A percentile compares a stretch with the other conserved stretches of the same genome.
These are phyloP conservation scores for Monosporascus sp. DNA, from an alignment of 2,329 filamentous ascomycete genomes.

Conservation along the genomic window DNA sequence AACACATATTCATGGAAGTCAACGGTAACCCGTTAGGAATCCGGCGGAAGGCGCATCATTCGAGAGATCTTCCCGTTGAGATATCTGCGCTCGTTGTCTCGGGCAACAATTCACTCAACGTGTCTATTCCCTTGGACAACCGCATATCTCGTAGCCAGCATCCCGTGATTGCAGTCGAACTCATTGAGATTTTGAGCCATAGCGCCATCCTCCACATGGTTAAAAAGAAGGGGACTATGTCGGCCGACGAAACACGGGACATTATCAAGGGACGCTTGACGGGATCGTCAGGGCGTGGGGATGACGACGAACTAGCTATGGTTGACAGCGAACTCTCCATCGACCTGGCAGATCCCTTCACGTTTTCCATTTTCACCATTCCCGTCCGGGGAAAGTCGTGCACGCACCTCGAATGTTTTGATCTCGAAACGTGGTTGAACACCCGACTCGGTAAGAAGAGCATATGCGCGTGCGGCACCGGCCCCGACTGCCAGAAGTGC, in stretches of 20 bases:
- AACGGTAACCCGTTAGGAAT: slow-evolving; percentile 55
- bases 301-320: slow-evolving; percentile 61
- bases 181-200: slow-evolving; percentile 52
- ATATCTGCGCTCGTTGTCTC: slow-evolving; percentile 54
- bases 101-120: slow-evolving; percentile 58
- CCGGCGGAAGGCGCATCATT: slow-evolving; percentile 65
- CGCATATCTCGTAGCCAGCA: slow-evolving; percentile 20
- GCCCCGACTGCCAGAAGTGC: slow-evolving; percentile 31
- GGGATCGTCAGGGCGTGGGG: slow-evolving; percentile 19
- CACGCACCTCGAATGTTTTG: slow-evolving; percentile 81
- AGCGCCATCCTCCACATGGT: slow-evolving; percentile 37
- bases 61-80: slow-evolving; percentile 71
- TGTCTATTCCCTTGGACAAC: slow-evolving; percentile 36
- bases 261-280: slow-evolving; percentile 50
- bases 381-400: slow-evolving; percentile 70
- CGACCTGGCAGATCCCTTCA: slow-evolving; percentile 64
- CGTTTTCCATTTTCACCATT: slow-evolving; percentile 55
- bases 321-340: slow-evolving; percentile 54
- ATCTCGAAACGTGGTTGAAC: slow-evolving; percentile 73
- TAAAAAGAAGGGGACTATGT: slow-evolving; percentile 29
- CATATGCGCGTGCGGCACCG: slow-evolving; percentile 28
- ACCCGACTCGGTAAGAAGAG: slow-evolving; percentile 51
- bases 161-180: slow-evolving; percentile 67
- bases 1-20: slow-evolving; percentile 61
- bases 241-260: slow-evolving; percentile 44